These are phyloP conservation scores for Xylaria bambusicola DNA, from an alignment of 495 filamentous ascomycete species.

Conservation along the genomic window DNA sequence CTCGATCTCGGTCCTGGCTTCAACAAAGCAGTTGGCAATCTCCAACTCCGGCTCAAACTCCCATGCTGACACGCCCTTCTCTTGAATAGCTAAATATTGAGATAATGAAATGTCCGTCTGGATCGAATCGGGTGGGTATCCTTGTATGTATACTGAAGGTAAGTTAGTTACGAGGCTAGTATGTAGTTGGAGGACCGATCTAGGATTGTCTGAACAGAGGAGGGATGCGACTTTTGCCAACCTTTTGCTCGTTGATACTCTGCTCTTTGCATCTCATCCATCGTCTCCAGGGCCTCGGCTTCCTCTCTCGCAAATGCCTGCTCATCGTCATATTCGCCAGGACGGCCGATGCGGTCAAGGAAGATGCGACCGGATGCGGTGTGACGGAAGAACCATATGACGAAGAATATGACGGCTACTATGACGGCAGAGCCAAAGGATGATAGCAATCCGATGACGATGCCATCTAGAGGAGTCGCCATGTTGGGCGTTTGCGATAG, in stretches of 20 bases:
- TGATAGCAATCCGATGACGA: conserved; percentile 94
- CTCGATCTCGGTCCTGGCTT: conserved; percentile 93
- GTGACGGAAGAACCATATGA: conserved; percentile 94
- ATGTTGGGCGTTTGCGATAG: conserved; percentile 22
- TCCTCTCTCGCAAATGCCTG: conserved; percentile 90
- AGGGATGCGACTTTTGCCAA: conserved; percentile 45
- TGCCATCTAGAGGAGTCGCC: conserved; percentile 60
- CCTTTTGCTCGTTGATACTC: conserved; percentile 97
- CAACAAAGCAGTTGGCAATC: conserved; percentile 98
- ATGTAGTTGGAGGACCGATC: not conserved
- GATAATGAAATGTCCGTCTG: conserved; percentile 97
- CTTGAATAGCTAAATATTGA: conserved; percentile 96
- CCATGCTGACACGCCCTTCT: conserved; percentile 98
- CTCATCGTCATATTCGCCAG: conserved; percentile 97
- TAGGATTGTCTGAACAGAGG: not conserved
- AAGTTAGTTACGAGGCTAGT: conserved; percentile 20
- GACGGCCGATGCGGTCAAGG: conserved; percentile 88
- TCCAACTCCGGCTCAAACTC: conserved; percentile 98
- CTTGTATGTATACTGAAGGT: conserved; percentile 80
- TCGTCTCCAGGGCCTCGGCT: conserved; percentile 88
- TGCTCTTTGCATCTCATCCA: conserved; percentile 88
- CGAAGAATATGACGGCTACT: conserved; percentile 74
- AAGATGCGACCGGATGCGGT: conserved; percentile 87
- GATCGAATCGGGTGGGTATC: conserved; percentile 90
- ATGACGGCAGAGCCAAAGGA: conserved; percentile 91